Base-by-base conservation (phyloP, 164 flowering plant genomes). In the Protea cynaroides region DNA sequence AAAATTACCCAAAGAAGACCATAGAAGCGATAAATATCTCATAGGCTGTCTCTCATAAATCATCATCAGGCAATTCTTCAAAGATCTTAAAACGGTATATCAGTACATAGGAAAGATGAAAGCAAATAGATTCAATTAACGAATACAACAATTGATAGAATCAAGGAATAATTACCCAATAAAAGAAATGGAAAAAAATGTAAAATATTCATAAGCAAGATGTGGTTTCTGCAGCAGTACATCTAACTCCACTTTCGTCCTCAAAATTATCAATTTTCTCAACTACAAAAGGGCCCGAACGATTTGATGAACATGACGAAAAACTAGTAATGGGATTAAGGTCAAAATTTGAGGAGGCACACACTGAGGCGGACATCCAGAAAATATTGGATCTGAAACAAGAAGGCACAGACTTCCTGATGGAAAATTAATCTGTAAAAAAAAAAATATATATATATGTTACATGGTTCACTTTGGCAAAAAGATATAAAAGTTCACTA, bases 11-110 rank as follows among this genome's bases (percentile, higher is more conserved):
- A 55, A 85, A 86, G 60, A 74, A 66, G 8, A 68, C 72, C 71
- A 85, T 59, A 43, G 84, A 78, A 62, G 86, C 86, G 62, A 92
- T 78, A 67, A 87, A 66, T 71, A 84, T 56, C 78, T 87, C 94
- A 62, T 89, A 89, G 8, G 94, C 92, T 69, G 89, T 67, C 75
- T 86, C 90, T 64, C 79, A 80, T 81, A 92, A 79, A 80, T 87
- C 93, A 77, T 92, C 96, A 76, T 84, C 96, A 62, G 84, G 79
- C 70, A 92, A 65, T 75, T 92, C 97, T 92, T 87, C 81, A 88
- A 76, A 69, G 72, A 52, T 64, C 75, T 88, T 83, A 81, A n/a
- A 74, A 79, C 55, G 70, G 78, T 61, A 74, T 67, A 82, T 83
- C 86, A 90, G 83, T 78, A 69, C 72, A 75, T 76, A 68, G 70